Conservation (phyloP, 176 grass and related monocot species). For the Typha latifolia region DNA sequence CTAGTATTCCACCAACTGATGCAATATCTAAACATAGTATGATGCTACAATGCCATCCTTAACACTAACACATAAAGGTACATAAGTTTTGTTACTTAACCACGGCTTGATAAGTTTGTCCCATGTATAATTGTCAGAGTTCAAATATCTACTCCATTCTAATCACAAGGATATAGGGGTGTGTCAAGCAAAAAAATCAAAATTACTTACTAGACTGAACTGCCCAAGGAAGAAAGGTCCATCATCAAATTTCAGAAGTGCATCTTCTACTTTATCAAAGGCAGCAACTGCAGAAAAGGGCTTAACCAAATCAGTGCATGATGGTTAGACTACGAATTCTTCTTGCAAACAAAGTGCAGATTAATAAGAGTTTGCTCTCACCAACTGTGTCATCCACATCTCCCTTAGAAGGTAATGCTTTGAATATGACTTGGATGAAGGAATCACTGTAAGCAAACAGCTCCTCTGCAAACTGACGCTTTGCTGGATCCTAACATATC, state of each 20-base stretch:
- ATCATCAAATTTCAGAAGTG: constrained; percentile 28
- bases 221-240: constrained; percentile 37
- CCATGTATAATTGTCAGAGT: not conserved
- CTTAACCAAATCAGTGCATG: too few species aligned
- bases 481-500: constrained; percentile 20
- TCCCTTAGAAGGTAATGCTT: constrained; percentile 1
- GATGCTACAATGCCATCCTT: too few species aligned
- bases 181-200: not conserved
- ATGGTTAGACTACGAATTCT: not conserved
- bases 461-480: constrained; percentile 31
- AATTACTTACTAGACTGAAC: constrained; percentile 20
- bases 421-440: constrained; percentile 2
- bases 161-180: not conserved
- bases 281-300: constrained; percentile 6
- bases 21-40: too few species aligned
- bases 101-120: not conserved
- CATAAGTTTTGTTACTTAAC: too few species aligned
- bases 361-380: not conserved
- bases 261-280: constrained; percentile 25
- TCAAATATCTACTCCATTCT: too few species aligned
- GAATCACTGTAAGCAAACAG: constrained; percentile 18
- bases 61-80: too few species aligned
- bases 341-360: not conserved
- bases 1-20: too few species aligned
- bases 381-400: constrained; percentile 11